phyloP scores from a whole-genome alignment of 208 protist species.

The Herpetomonas tarakana region DNA sequence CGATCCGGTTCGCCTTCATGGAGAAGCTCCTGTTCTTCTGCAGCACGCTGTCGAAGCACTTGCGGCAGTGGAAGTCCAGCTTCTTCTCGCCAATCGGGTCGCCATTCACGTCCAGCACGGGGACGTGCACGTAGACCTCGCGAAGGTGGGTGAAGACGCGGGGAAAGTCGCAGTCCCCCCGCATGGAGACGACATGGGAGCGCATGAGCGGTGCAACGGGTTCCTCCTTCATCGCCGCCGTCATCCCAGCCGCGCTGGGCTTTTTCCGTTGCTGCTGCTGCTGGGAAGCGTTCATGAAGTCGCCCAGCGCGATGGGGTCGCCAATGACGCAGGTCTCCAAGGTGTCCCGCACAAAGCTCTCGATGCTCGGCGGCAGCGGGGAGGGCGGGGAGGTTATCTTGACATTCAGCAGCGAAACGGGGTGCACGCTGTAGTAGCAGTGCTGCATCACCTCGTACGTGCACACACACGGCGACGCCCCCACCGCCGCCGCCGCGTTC shows the following conservation, averaged over 20 bases:
- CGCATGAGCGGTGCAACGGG: conserved; percentile 19
- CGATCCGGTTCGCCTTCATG: conserved; percentile 53
- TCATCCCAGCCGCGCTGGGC: not conserved
- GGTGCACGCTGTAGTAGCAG: conserved; percentile 79
- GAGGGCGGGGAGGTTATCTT: conserved; percentile 50
- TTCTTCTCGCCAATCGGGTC: conserved; percentile 1
- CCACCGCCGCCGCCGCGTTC: not conserved
- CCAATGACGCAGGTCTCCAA: conserved; percentile 70
- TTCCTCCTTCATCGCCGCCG: conserved; percentile 16
- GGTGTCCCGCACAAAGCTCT: conserved; percentile 45
- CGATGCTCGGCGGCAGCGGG: conserved; percentile 46
- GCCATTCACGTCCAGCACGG: conserved; percentile 5
- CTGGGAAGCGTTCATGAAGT: conserved; percentile 13
- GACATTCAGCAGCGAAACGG: conserved; percentile 73
- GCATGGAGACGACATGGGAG: conserved; percentile 25
- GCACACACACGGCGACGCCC: conserved; percentile 9
- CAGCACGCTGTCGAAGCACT: conserved; percentile 73
- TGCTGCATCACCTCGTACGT: conserved; percentile 61
- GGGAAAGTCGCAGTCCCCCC: conserved; percentile 83
- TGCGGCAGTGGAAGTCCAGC: conserved; percentile 74
- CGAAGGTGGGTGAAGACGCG: conserved; percentile 82
- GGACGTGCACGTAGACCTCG: conserved; percentile 35
- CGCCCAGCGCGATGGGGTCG: conserved; percentile 49
- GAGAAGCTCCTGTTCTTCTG: conserved; percentile 33
- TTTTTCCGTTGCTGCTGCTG: not conserved